phyloP scores from a whole-genome alignment of 2,329 filamentous ascomycete genomes.

The Alternaria hordeiaustralica region DNA sequence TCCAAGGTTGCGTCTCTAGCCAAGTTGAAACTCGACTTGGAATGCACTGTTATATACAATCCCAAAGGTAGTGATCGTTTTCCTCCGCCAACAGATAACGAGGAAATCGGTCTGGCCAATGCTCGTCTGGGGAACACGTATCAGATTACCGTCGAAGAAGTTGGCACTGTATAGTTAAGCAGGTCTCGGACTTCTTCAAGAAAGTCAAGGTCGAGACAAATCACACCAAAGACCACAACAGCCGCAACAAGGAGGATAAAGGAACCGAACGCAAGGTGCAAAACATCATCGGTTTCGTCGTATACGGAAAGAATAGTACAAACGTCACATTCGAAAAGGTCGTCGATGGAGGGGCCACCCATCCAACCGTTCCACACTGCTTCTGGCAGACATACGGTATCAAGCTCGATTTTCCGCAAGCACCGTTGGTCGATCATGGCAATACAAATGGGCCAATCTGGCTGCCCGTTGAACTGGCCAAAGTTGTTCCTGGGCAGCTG shows the following conservation, averaged over 20 bases:
- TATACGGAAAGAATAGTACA: conserved; percentile 42
- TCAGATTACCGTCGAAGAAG: conserved; percentile 25
- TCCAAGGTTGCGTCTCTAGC: too few relatives aligned
- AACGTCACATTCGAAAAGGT: conserved; percentile 26
- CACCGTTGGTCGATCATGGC: conserved; percentile 41
- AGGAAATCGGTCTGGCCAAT: conserved; percentile 17
- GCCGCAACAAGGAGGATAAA: conserved; percentile 42
- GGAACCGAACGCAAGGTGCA: conserved; percentile 43
- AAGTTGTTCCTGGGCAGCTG: conserved; percentile 40
- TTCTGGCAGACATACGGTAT: conserved; percentile 33
- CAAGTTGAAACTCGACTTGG: conserved; percentile 26
- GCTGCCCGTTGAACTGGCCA: conserved; percentile 44
- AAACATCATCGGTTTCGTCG: conserved; percentile 48
- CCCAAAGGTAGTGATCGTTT: conserved; percentile 34
- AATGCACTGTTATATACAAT: conserved; percentile 35
- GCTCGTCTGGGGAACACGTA: conserved; percentile 28
- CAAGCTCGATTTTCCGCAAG: conserved; percentile 23
- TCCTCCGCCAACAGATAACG: conserved; percentile 18
- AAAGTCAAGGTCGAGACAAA: conserved; percentile 49
- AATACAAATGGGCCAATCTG: conserved; percentile 28
- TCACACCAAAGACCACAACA: conserved; percentile 48
- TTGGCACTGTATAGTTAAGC: conserved; percentile 31
- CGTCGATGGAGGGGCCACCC: conserved; percentile 16
- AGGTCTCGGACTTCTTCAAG: conserved; percentile 45
- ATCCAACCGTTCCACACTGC: conserved; percentile 25